phyloP scores from a whole-genome alignment of 306 rosid species.

The Psophocarpus tetragonolobus region DNA sequence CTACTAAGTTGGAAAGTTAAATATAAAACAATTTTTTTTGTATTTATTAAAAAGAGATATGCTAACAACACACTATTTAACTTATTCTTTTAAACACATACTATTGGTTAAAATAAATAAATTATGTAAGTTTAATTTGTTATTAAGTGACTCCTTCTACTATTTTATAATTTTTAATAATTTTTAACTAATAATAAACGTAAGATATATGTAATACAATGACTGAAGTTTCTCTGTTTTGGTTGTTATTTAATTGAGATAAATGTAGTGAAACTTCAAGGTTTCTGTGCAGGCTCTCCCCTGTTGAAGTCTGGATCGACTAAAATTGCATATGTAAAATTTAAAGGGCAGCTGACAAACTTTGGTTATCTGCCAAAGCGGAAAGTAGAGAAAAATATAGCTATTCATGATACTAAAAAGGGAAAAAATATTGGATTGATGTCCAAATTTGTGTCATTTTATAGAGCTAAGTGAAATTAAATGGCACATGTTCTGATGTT shows the following conservation, averaged over 20 bases:
- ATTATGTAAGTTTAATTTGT: no score
- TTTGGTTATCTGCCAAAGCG: background rate
- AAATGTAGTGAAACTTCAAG: background rate
- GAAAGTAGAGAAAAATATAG: background rate
- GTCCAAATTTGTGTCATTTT: conserved; percentile 33
- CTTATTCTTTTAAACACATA: no score
- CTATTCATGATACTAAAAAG: background rate
- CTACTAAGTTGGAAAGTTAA: no score
- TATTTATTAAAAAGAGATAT: no score
- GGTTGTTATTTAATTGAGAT: background rate
- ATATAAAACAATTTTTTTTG: no score
- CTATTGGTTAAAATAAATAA: no score
- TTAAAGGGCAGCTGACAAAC: background rate
- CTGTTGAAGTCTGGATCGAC: conserved; percentile 30
- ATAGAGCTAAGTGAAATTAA: background rate
- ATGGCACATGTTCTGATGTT: conserved; percentile 10
- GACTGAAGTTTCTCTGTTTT: background rate
- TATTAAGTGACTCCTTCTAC: no score
- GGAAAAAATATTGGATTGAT: background rate
- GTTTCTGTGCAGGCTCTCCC: conserved; percentile 12
- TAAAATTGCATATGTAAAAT: background rate
- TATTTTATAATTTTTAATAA: no score
- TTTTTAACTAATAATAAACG: no score
- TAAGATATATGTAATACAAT: background rate
- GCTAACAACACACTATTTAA: no score